These are phyloP conservation scores for Cutaneotrichosporon sp. DNA, from an alignment of 1,284 basidiomycete species.

Conservation along the genomic window DNA sequence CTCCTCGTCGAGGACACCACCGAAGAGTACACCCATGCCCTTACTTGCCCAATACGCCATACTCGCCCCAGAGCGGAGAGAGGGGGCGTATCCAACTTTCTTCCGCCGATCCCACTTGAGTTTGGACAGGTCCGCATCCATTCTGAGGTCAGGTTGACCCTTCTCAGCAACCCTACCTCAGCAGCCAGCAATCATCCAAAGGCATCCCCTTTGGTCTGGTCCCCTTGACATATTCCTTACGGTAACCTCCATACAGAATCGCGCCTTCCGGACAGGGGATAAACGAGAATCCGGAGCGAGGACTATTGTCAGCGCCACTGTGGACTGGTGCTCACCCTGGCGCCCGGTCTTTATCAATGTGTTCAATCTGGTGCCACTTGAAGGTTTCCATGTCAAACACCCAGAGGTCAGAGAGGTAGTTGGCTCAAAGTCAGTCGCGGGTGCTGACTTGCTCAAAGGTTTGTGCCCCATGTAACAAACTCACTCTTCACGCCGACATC, in stretches of 20 bases:
- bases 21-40: constrained; percentile 74
- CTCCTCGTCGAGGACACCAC: constrained; percentile 87
- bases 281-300: constrained; percentile 83
- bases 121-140: constrained; percentile 53
- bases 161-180: too few species aligned
- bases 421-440: too few species aligned
- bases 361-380: constrained; percentile 76
- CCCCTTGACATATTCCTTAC: constrained; percentile 84
- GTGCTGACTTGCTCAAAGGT: too few species aligned
- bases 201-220: constrained; percentile 80
- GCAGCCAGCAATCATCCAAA: constrained; percentile 85
- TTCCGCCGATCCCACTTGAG: constrained; percentile 84
- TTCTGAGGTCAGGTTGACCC: too few species aligned
- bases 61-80: constrained; percentile 55
- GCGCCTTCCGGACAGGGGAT: constrained; percentile 74
- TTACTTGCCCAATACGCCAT: constrained; percentile 51
- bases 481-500: constrained; percentile 71
- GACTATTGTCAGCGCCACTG: constrained; percentile 50
- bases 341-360: constrained; percentile 61
- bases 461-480: too few species aligned
- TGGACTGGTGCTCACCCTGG: constrained; percentile 49
- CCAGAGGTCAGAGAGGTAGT: constrained; percentile 84
- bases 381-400: constrained; percentile 82
- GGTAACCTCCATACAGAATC: constrained; percentile 84
- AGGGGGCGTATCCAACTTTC: constrained; percentile 68